These are phyloP conservation scores for Andalucia godoyi DNA, from an alignment of 78 protist species.

Conservation along the genomic window DNA sequence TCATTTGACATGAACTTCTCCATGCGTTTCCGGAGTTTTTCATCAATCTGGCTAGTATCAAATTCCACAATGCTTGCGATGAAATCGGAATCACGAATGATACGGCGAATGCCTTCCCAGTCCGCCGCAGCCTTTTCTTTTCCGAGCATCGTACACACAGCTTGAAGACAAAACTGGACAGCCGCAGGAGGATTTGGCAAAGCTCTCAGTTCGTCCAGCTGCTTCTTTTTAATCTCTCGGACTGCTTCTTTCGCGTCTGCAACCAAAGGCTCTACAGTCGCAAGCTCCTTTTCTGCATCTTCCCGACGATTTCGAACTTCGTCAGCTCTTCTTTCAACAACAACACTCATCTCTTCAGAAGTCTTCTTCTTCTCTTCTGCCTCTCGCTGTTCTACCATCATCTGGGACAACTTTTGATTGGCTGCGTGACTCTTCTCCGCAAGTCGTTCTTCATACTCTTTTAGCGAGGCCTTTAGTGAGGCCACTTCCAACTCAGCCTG, in stretches of 20 bases:
- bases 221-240: conserved; percentile 45
- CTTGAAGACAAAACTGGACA: conserved; percentile 68
- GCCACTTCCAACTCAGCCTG: conserved; percentile 64
- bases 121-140: conserved; percentile 42
- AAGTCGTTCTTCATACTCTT: conserved; percentile 15
- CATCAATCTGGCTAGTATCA: conserved; percentile 44
- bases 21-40: conserved; percentile 16
- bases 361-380: conserved; percentile 20
- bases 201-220: conserved; percentile 62
- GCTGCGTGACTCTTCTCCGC: conserved; percentile 42
- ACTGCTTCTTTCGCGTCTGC: conserved; percentile 63
- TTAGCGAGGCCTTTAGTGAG: conserved; percentile 55
- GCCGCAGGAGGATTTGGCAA: conserved; percentile 69
- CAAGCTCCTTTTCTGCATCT: conserved; percentile 51
- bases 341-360: not conserved
- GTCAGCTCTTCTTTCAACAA: not conserved
- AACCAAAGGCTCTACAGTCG: conserved; percentile 73
- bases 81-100: conserved; percentile 55
- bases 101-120: conserved; percentile 64
- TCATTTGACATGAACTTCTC: conserved; percentile 44
- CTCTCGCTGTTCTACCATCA: conserved; percentile 51
- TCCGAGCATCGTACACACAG: conserved; percentile 49
- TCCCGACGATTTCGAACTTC: not conserved
- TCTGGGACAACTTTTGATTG: conserved; percentile 59
- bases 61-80: conserved; percentile 53